Percentiles rank a stretch among this genome's conserved stretches.
Conservation (phyloP, 345 rosid genomes). For the Lumnitzera racemosa region DNA sequence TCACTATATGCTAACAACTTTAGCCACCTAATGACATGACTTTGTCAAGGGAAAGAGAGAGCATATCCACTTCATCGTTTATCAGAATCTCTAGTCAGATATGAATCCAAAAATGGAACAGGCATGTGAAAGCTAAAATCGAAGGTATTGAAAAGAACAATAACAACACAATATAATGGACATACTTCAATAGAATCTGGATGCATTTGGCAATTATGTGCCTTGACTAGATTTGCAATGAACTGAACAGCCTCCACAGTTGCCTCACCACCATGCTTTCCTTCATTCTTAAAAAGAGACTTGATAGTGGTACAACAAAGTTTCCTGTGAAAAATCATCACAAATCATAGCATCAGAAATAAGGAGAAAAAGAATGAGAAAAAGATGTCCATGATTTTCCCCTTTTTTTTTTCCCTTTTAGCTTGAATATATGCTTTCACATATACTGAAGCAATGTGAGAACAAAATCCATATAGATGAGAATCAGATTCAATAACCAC, state of each 20-base stretch:
- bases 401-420: too few species aligned
- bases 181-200: slow-evolving; percentile 77
- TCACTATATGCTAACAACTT: too few species aligned
- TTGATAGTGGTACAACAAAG: slow-evolving; percentile 67
- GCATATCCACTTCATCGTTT: too few species aligned
- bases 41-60: too few species aligned
- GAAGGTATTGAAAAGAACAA: background rate
- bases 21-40: too few species aligned
- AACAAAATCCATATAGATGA: background rate
- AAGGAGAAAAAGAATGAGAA: background rate
- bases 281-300: slow-evolving; percentile 78
- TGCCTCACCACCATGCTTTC: slow-evolving; percentile 85
- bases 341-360: background rate
- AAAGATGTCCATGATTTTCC: background rate
- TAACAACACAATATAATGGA: background rate
- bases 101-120: too few species aligned
- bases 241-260: slow-evolving; percentile 69
- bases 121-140: too few species aligned
- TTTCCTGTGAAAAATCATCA: slow-evolving; percentile 45
- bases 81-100: too few species aligned
- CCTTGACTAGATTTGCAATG: slow-evolving; percentile 80
- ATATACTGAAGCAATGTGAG: background rate
- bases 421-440: background rate
- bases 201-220: slow-evolving; percentile 76
- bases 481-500: too few species aligned